These are phyloP conservation scores for Smittium culicis DNA, from an alignment of 371 early-diverging fungal genomes.

Conservation along the genomic window DNA sequence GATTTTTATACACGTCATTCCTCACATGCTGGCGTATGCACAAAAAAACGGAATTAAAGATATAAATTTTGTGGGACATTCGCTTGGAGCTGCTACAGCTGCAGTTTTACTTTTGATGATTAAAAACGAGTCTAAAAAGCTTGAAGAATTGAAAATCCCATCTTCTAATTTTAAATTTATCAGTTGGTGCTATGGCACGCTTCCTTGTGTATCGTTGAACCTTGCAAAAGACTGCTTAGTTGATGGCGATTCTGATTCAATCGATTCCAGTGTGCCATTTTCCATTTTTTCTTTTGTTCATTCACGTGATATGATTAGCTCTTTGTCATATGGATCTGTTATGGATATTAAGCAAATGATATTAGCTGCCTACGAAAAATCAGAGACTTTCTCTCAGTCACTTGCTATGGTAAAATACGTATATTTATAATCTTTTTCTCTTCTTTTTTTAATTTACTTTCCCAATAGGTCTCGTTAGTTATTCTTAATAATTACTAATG, in stretches of 20 bases:
- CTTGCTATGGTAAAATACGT: slow-evolving; percentile 21
- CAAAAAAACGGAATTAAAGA: slow-evolving; percentile 35
- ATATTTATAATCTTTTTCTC: slow-evolving; percentile 15
- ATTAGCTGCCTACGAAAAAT: slow-evolving; percentile 39
- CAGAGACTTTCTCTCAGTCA: slow-evolving; percentile 28
- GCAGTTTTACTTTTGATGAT: slow-evolving; percentile 65
- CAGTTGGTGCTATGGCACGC: slow-evolving; percentile 44
- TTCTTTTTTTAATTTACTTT: too few relatives aligned
- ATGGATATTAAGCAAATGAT: slow-evolving; percentile 50
- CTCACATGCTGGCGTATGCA: slow-evolving; percentile 49
- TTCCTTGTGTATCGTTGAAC: slow-evolving; percentile 52
- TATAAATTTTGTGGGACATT: slow-evolving; percentile 64
- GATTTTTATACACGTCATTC: slow-evolving; percentile 55
- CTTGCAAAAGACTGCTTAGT: slow-evolving; percentile 47
- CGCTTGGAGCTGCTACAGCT: slow-evolving; percentile 67
- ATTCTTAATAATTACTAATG: too few relatives aligned
- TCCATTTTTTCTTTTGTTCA: slow-evolving; percentile 59
- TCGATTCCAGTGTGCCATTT: background rate
- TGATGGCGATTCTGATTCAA: slow-evolving; percentile 11
- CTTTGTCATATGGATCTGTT: slow-evolving; percentile 59
- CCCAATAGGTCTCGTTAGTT: too few relatives aligned
- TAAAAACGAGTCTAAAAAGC: slow-evolving; percentile 37
- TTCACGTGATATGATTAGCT: slow-evolving; percentile 59
- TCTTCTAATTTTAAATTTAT: slow-evolving; percentile 25
- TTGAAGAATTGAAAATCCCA: slow-evolving; percentile 16